phyloP scores from a whole-genome alignment of 1,284 basidiomycete species.

The Boletus semigastroideus region DNA sequence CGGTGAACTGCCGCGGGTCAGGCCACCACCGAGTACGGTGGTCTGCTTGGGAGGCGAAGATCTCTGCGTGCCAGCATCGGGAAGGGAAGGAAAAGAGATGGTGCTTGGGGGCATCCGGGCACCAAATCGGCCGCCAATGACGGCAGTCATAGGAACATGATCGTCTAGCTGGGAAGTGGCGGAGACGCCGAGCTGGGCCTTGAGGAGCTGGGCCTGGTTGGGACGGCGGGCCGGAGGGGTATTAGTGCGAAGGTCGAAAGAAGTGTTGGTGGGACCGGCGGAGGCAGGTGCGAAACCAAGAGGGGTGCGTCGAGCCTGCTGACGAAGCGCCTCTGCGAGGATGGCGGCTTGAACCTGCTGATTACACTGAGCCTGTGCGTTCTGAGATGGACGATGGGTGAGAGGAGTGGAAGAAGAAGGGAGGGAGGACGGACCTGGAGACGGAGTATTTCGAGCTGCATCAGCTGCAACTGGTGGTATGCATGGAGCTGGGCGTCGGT shows the following conservation, averaged over 20 bases:
- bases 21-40: constrained; percentile 70
- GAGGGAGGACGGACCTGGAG: constrained; percentile 58
- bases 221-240: constrained; percentile 59
- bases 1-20: constrained; percentile 55
- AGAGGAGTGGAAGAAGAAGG: background rate
- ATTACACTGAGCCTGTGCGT: constrained; percentile 37
- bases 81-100: constrained; percentile 41
- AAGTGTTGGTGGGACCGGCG: constrained; percentile 60
- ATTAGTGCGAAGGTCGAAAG: constrained; percentile 60
- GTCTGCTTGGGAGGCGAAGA: constrained; percentile 58
- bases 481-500: constrained; percentile 50
- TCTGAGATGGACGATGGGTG: constrained; percentile 17
- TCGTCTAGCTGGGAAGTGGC: constrained; percentile 40
- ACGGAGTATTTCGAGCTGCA: constrained; percentile 77
- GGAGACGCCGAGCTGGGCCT: constrained; percentile 52
- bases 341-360: constrained; percentile 49
- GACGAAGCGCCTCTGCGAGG: constrained; percentile 60
- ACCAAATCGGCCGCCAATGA: constrained; percentile 72
- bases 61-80: constrained; percentile 38
- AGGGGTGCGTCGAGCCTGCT: constrained; percentile 56
- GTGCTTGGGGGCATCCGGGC: constrained; percentile 49
- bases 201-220: constrained; percentile 63
- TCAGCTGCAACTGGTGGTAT: constrained; percentile 71
- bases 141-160: constrained; percentile 75
- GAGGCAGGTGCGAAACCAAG: constrained; percentile 60